Evolutionary conservation across 176 grass and related monocot species (phyloP), one percentile per base, ranked within the genome.

Genomic region (Tillandsia leiboldiana): DNA sequence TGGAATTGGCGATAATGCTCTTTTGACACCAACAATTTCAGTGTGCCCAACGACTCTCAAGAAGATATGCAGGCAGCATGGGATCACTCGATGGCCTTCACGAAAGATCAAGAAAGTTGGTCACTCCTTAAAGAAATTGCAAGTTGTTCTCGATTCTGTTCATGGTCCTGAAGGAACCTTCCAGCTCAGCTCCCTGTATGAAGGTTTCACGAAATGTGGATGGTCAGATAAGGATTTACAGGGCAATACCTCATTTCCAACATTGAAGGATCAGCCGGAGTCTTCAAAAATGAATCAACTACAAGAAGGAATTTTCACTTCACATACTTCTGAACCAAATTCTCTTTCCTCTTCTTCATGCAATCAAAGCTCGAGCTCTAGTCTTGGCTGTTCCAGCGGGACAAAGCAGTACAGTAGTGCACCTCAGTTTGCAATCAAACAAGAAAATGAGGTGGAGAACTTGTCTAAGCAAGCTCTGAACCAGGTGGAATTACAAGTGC

Each of bases 101-200:
- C 78, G 95, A 58, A 99, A 93, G 83, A 99, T 99, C 56, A 99
- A 90, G 73, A 99, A 99, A 81, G 95, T 99, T 51, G 84, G 84
- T 14, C 95, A 88, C 63, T 94, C 95, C 10, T 82, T 99, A 29
- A 87, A 84, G 78, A 99, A 99, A 81, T 68, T 99, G 73, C 95
- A 99, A 75, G 81, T 90, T 72, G 90, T 99, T 14, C 88, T 99
- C 64, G 84, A 99, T 78, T 94, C 95, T 0, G 90, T 94, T 63
- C 87, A 94, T 66, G 90, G 87, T 13, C 70, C 77, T 71, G 87
- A 87, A 70, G 90, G 84, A 64, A 66, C 79, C 1, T 82, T 94
- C 48, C 95, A 90, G 28, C 83, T 99, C 26, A 94, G 84, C 73
- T 90, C 86, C 47, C 66, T 99, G n/a, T 99, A 99, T 53, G 90